These are phyloP conservation scores for Fusarium domesticum DNA, from an alignment of 2,329 filamentous ascomycete genomes.

Conservation along the genomic window DNA sequence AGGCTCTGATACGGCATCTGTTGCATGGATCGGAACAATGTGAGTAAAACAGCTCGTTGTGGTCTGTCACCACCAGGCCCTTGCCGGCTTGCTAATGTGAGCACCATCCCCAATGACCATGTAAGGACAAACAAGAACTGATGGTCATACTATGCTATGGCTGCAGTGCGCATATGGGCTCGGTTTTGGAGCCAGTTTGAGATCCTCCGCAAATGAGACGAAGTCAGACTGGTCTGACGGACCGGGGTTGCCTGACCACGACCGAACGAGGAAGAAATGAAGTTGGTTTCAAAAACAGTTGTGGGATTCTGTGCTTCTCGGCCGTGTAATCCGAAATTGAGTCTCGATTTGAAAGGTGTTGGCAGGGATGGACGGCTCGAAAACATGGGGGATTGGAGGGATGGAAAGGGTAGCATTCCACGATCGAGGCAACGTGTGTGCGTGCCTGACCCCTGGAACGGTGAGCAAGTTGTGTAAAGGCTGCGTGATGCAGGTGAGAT, in stretches of 20 bases:
- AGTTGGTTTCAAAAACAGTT: conserved; percentile 27
- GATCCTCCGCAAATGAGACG: conserved; percentile 29
- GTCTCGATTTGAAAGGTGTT: no score
- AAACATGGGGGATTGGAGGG: not conserved
- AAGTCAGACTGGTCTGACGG: conserved; percentile 16
- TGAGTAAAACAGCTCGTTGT: conserved; percentile 12
- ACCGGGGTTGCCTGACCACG: conserved; percentile 19
- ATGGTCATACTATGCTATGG: conserved; percentile 19
- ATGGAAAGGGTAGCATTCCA: not conserved
- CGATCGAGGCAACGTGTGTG: conserved; percentile 5
- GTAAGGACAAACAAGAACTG: conserved; percentile 10
- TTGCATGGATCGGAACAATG: conserved; percentile 2
- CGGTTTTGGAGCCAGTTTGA: conserved; percentile 12
- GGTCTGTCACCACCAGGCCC: conserved; percentile 9
- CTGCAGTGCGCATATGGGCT: conserved; percentile 17
- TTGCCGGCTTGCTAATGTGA: conserved; percentile 8
- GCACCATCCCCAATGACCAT: conserved; percentile 14
- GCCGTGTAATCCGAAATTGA: conserved; percentile 24
- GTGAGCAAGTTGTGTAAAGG: conserved; percentile 3
- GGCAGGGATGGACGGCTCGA: conserved; percentile 10
- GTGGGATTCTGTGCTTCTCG: conserved; percentile 19
- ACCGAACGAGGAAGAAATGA: conserved; percentile 25
- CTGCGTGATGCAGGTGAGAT: conserved; percentile 16
- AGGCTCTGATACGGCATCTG: conserved; percentile 3
- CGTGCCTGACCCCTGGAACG: conserved; percentile 10